Conservation (phyloP, 495 filamentous ascomycete genomes). For the Cladorrhinum samala region DNA sequence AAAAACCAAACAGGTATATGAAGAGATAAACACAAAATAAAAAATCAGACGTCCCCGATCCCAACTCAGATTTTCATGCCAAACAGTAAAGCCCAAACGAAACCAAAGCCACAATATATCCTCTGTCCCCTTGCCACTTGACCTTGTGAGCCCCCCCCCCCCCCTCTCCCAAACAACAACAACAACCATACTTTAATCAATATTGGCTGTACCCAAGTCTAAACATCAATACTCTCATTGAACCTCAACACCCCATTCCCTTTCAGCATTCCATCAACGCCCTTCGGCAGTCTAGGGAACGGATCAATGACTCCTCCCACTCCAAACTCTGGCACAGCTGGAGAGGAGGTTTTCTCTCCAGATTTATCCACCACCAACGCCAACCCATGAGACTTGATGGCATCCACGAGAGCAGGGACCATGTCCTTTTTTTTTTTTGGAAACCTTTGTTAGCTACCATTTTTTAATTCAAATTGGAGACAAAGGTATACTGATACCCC, state of each 20-base stretch:
- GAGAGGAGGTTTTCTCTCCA: constrained; percentile 29
- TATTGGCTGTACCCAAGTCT: no score
- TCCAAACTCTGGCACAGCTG: neutral
- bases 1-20: no score
- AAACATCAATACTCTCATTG: constrained; percentile 93
- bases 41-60: no score
- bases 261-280: constrained; percentile 81
- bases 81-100: no score
- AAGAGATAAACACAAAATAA: no score
- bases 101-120: no score
- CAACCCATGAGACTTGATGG: constrained; percentile 88
- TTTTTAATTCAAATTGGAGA: neutral
- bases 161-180: no score
- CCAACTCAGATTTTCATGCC: no score
- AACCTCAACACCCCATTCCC: constrained; percentile 84
- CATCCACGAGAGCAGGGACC: constrained; percentile 83
- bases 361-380: constrained; percentile 89
- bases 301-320: constrained; percentile 28
- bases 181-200: no score
- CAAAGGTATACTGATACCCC: neutral
- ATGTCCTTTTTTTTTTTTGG: constrained; percentile 70
- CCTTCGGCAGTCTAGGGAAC: constrained; percentile 47
- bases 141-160: no score
- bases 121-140: no score
- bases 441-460: constrained; percentile 2